Evolutionary conservation across 148 eudicot genomes (phyloP).

Genomic region (Dianthus caryophyllus): DNA sequence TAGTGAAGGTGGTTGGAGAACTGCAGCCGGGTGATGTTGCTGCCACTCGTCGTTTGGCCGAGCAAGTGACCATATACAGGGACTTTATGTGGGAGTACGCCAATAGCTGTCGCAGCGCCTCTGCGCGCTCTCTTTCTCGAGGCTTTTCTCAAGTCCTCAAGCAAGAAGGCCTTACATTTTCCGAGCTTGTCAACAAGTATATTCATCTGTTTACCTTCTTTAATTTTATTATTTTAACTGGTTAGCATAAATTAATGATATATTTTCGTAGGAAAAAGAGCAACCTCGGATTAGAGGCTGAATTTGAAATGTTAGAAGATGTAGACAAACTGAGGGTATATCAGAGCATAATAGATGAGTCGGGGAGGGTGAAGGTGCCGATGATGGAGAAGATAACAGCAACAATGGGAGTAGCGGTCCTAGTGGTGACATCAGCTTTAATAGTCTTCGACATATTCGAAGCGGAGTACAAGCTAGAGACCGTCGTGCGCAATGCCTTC

Average conservation of each 20-base stretch:
- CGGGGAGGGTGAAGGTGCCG: not conserved
- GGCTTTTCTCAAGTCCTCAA: not conserved
- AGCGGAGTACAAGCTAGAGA: conserved; percentile 1
- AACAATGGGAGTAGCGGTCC: not conserved
- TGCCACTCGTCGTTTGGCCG: not conserved
- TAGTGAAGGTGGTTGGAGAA: not conserved
- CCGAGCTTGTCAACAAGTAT: not conserved
- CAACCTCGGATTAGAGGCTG: not conserved
- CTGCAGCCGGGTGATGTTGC: not conserved
- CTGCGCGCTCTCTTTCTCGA: not conserved
- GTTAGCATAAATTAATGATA: too few species aligned
- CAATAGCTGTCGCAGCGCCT: not conserved
- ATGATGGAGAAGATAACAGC: not conserved
- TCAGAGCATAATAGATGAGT: not conserved
- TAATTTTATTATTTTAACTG: too few species aligned
- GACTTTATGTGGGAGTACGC: not conserved
- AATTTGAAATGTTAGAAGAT: not conserved
- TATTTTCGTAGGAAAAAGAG: too few species aligned
- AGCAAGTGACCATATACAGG: conserved; percentile 1
- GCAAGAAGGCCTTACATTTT: not conserved
- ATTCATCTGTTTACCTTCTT: too few species aligned
- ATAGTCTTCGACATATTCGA: not conserved
- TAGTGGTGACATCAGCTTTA: not conserved
- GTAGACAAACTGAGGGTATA: not conserved
- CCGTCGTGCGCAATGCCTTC: not conserved